These are phyloP conservation scores for Cantharellus anzutake DNA, from an alignment of 768 basidiomycete genomes.

Conservation along the genomic window DNA sequence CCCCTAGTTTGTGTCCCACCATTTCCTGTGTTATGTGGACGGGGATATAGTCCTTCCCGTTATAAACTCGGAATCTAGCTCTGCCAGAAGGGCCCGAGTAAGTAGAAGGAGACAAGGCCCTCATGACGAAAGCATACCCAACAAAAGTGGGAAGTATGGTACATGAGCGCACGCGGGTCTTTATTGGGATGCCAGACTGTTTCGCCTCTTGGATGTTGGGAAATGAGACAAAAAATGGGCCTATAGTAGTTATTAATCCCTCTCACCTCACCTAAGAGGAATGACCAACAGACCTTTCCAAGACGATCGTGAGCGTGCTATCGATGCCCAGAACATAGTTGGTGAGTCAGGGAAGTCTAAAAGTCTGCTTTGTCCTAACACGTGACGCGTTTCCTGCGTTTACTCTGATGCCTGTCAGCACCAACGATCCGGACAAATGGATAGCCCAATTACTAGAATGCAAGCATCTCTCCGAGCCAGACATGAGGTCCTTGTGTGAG, in stretches of 20 bases:
- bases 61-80: slow-evolving; percentile 81
- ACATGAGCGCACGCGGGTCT: slow-evolving; percentile 73
- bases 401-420: neutral
- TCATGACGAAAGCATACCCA: slow-evolving; percentile 35
- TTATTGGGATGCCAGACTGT: slow-evolving; percentile 65
- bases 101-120: neutral
- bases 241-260: slow-evolving; percentile 22
- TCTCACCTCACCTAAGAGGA: neutral
- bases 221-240: slow-evolving; percentile 89
- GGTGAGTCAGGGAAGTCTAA: neutral
- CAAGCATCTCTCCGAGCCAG: slow-evolving; percentile 21
- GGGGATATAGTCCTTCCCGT: slow-evolving; percentile 77
- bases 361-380: neutral
- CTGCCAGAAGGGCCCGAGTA: slow-evolving; percentile 21
- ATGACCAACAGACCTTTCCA: neutral
- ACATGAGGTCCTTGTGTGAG: slow-evolving; percentile 20
- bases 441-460: slow-evolving; percentile 18
- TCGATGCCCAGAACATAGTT: neutral
- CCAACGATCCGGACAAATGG: slow-evolving; percentile 7
- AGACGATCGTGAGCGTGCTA: neutral
- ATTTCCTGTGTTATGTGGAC: slow-evolving; percentile 86
- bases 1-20: slow-evolving; percentile 96
- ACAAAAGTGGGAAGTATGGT: slow-evolving; percentile 93
- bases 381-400: neutral
- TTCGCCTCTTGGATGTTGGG: slow-evolving; percentile 70